Evolutionary conservation across 768 basidiomycete species (phyloP), one percentile per base, ranked within the genome.

Genomic region (Vararia minispora): DNA sequence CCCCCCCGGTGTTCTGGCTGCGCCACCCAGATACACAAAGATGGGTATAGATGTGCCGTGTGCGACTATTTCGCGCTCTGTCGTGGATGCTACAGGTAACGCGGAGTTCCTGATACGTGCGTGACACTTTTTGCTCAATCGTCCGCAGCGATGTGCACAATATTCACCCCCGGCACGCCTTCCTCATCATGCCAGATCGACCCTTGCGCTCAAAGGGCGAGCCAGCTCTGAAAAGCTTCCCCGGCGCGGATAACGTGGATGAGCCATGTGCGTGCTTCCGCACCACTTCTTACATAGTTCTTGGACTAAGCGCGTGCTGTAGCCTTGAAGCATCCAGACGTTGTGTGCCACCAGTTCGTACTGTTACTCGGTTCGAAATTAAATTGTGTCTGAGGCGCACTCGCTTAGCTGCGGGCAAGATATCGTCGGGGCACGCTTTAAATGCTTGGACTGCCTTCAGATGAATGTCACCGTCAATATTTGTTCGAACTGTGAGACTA

Each of bases 1-100:
- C n/a, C n/a, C n/a, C n/a, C n/a, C n/a, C n/a, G n/a, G 46, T 97
- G 92, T 50, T 84, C 89, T 4, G 89, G 79, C n/a, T 97, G 92
- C 56, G 64, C 66, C 33, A 73, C 71, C 21, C 52, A 62, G 5
- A 73, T 85, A 4, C 63, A 62, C 21, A 64, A 64, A 30, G 75
- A 76, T 50, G 71, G 87, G 16, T 92, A 81, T 61, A 91, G 88
- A 60, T 95, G 91, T 58, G 72, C 74, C 5, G 79, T 78, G 6
- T 94, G 92, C 56, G 55, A 68, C 38, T 76, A 79, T 44, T 83
- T 88, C 54, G 76, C 80, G 50, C 60, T 95, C 21, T 97, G 91
- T 56, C 68, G 76, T 22, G 77, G 77, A 1, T 90, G 87, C 51
- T 91, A 85, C 56, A 73, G 82, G 88, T 87, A 35, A 43, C 61